These are phyloP conservation scores for Neofusicoccum kwambonambiense DNA, from an alignment of 2,329 filamentous ascomycete species.

Conservation along the genomic window DNA sequence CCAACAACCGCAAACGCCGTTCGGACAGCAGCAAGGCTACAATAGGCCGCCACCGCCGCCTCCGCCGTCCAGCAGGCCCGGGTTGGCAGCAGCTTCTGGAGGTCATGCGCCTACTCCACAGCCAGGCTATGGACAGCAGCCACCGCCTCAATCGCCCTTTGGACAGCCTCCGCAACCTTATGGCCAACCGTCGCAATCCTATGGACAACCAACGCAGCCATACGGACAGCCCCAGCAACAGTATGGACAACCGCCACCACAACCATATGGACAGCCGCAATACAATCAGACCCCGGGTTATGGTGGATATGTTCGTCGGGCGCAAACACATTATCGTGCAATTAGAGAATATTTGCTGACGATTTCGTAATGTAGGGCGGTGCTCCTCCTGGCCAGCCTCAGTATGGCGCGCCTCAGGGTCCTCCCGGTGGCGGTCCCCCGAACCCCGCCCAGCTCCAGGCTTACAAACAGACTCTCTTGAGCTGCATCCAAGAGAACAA, in stretches of 20 bases:
- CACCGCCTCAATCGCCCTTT: constrained; percentile 25
- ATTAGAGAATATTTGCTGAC: constrained; percentile 9
- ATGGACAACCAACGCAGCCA: constrained; percentile 24
- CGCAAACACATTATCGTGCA: not conserved
- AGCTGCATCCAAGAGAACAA: constrained; percentile 60
- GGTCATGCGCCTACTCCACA: constrained; percentile 4
- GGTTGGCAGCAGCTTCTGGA: not conserved
- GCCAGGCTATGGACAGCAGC: constrained; percentile 11
- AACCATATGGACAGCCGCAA: constrained; percentile 24
- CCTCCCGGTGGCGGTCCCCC: constrained; percentile 33
- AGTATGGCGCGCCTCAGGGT: constrained; percentile 29
- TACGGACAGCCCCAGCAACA: constrained; percentile 25
- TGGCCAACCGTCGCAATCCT: constrained; percentile 21
- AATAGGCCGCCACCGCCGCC: constrained; percentile 15
- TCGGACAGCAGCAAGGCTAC: constrained; percentile 26
- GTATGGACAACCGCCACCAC: constrained; percentile 24
- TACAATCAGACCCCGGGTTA: constrained; percentile 24
- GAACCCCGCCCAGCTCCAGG: constrained; percentile 51
- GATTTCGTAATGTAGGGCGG: constrained; percentile 23
- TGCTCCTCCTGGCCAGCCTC: constrained; percentile 30
- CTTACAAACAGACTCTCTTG: constrained; percentile 58
- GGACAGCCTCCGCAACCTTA: constrained; percentile 27
- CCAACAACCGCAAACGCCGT: constrained; percentile 34
- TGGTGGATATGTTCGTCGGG: constrained; percentile 26
- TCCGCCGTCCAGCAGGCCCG: not conserved